Evolutionary conservation across 257 asterid genomes (phyloP).

Genomic region (Petunia axillaris): DNA sequence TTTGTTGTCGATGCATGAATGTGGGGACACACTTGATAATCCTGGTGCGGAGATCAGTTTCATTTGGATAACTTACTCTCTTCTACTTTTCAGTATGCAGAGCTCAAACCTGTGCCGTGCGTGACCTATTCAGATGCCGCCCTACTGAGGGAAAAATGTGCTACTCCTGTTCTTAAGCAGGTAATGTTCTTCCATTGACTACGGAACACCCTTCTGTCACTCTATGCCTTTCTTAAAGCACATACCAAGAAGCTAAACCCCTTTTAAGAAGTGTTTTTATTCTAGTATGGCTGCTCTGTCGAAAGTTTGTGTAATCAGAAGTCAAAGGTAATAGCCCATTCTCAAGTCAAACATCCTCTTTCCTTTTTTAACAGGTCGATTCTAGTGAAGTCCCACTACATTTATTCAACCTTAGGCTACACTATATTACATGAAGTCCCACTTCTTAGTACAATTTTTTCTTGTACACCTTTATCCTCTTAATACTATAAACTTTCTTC

Average conservation of each 20-base stretch:
- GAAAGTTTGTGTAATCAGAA: background rate
- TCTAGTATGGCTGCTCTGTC: background rate
- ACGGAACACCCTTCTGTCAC: background rate
- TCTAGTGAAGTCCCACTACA: background rate
- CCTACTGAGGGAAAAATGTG: conserved; percentile 76
- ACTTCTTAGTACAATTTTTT: background rate
- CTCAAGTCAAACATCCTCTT: conserved; percentile 1
- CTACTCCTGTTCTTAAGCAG: conserved; percentile 91
- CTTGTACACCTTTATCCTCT: background rate
- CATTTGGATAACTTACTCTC: background rate
- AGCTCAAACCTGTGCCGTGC: conserved; percentile 98
- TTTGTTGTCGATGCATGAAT: background rate
- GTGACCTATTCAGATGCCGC: conserved; percentile 85
- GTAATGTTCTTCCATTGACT: conserved; percentile 40
- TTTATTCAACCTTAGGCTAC: background rate
- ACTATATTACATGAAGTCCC: background rate
- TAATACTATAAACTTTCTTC: background rate
- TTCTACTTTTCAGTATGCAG: conserved; percentile 77
- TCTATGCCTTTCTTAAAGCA: background rate
- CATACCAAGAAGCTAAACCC: background rate
- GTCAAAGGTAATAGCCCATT: background rate
- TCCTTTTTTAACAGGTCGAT: background rate
- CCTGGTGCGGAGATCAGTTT: background rate
- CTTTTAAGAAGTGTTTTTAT: background rate
- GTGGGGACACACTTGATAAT: conserved; percentile 18